These are phyloP conservation scores for Termitomyces sp. DNA, from an alignment of 768 basidiomycete genomes.

Conservation along the genomic window DNA sequence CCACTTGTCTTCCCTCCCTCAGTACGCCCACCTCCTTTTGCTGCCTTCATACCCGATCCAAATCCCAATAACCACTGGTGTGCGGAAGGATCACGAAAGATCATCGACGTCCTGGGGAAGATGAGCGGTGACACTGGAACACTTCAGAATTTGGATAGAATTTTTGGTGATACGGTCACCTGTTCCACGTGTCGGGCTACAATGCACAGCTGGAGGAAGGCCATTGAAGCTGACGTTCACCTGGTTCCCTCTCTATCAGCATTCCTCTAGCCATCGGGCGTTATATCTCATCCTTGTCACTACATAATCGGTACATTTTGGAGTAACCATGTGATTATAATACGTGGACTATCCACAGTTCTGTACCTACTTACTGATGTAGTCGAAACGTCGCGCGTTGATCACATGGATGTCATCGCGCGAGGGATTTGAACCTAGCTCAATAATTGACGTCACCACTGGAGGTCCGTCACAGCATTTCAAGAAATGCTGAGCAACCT, in stretches of 20 bases:
- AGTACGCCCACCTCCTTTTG: neutral
- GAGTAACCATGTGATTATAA: too few species aligned
- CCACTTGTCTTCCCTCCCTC: neutral
- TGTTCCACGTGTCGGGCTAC: neutral
- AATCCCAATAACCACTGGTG: neutral
- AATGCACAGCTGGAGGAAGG: neutral
- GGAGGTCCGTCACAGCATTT: too few species aligned
- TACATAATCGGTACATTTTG: too few species aligned
- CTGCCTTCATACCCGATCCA: neutral
- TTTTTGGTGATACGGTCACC: neutral
- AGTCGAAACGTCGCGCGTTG: too few species aligned
- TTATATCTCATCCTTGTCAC: too few species aligned
- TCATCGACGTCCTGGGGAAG: neutral
- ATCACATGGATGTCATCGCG: too few species aligned
- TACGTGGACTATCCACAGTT: too few species aligned
- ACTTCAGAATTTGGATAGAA: neutral
- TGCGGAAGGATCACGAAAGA: neutral
- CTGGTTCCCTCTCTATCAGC: neutral
- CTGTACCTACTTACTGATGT: too few species aligned
- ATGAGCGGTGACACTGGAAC: neutral
- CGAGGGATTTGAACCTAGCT: too few species aligned
- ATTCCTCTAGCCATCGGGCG: neutral
- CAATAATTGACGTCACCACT: too few species aligned
- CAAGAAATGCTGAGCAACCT: too few species aligned
- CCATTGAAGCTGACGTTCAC: neutral